Percentiles rank a stretch among this genome's conserved stretches.
Evolutionary conservation across 2,329 filamentous ascomycete species (phyloP).

Genomic region (Aurifilum marmelostoma): DNA sequence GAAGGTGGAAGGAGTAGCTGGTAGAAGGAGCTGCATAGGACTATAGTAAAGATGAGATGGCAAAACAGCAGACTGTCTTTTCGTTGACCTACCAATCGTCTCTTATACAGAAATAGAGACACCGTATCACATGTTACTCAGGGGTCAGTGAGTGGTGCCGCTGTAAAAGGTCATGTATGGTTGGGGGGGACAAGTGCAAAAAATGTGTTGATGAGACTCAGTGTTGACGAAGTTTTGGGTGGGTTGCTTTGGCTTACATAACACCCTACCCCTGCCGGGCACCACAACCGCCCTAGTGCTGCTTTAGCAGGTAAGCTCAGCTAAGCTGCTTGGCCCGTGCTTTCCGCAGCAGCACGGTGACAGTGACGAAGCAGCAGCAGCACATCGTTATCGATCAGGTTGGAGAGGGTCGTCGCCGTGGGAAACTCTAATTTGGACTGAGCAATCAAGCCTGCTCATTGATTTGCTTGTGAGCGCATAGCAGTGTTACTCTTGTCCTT

Average conservation of each 20-base stretch:
- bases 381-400: background rate
- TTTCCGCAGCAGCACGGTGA: background rate
- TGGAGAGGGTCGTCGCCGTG: background rate
- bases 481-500: background rate
- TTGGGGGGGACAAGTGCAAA: background rate
- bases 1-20: slow-evolving; percentile 27
- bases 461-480: background rate
- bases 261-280: background rate
- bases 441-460: background rate
- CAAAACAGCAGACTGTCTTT: background rate
- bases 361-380: slow-evolving; percentile 8
- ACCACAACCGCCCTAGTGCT: background rate
- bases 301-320: background rate
- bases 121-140: background rate
- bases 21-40: slow-evolving; percentile 25
- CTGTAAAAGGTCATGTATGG: too few species aligned
- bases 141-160: background rate
- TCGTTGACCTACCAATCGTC: background rate
- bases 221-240: background rate
- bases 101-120: background rate
- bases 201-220: background rate
- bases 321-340: slow-evolving; percentile 4
- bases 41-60: background rate
- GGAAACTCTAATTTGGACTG: background rate
- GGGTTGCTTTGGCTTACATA: background rate